Base-by-base conservation (phyloP, 2,329 filamentous ascomycete species). In the Exophiala mesophila region DNA sequence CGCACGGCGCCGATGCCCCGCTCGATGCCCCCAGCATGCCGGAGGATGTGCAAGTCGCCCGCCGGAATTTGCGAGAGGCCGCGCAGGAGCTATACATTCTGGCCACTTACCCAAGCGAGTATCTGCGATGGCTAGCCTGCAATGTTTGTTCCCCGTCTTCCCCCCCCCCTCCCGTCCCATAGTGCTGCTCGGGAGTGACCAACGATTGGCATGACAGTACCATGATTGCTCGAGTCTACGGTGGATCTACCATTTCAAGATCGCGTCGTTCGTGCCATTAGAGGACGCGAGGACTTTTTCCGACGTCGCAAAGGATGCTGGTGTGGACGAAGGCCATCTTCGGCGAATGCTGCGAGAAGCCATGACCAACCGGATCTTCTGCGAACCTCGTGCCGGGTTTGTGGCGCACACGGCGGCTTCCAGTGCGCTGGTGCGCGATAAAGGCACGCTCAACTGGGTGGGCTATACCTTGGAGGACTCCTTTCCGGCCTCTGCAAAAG, bases 291-390 rank as follows among this genome's bases (percentile, higher is more conserved):
- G 43, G 7, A 26, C 49, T 9, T 56, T 47, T 28, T 28, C 31
- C 10, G 47, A 56, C 7, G 26, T 55, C 30, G 52, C 57, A 6
- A 20, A 38, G 13, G 42, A 48, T 36, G 48, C 52, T 4, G 39
- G 41, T 2, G 37, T 62, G 8, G 41, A 47, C 8, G 52, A 61
- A 37, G 37, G 39, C 5, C 41, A 54, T 19, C 36, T 58, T 10
- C 30, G 50, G 19, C 53, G 58, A 10, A 31, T 63, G 4, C 45
- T 63, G 13, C 49, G 55, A 7, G 49, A 56, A 29, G 56, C 59
- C 16, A 60, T 60, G 44, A 51, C 55, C 12, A 53, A 60, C 41
- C 52, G 48, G 4, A 44, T 62, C 8, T 59, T 64, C 29, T 39
- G 18, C 17, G 59, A 63, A 43, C 53, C 59, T 3, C 38, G 52